Conservation (phyloP, 2,329 filamentous ascomycete species). For the Penicillium rolfsii region DNA sequence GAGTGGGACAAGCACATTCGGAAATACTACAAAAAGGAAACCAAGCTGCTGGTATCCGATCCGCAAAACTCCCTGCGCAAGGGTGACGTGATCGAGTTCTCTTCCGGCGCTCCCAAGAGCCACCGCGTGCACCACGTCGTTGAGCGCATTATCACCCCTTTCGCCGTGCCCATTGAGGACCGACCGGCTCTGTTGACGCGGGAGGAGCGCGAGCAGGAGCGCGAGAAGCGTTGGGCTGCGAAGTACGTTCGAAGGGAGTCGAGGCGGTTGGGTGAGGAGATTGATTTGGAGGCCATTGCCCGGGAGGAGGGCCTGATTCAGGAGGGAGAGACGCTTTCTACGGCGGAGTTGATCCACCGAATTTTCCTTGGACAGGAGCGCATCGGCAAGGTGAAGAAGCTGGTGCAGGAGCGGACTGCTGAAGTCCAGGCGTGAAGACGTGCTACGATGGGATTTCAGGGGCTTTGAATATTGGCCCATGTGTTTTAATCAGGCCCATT, state of each 20-base stretch:
- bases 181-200: slow-evolving; percentile 42
- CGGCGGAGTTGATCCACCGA: slow-evolving; percentile 34
- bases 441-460: neutral
- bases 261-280: slow-evolving; percentile 26
- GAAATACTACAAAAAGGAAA: slow-evolving; percentile 43
- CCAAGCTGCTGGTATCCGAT: slow-evolving; percentile 42
- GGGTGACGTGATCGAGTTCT: slow-evolving; percentile 51
- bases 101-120: slow-evolving; percentile 45
- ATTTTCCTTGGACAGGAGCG: slow-evolving; percentile 28
- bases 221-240: slow-evolving; percentile 35
- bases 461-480: neutral
- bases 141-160: slow-evolving; percentile 48
- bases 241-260: slow-evolving; percentile 40
- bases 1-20: slow-evolving; percentile 43
- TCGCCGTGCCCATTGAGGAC: slow-evolving; percentile 40
- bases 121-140: slow-evolving; percentile 47
- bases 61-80: slow-evolving; percentile 47
- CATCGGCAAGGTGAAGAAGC: slow-evolving; percentile 28
- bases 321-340: slow-evolving; percentile 15
- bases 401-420: slow-evolving; percentile 31
- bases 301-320: slow-evolving; percentile 32
- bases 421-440: neutral
- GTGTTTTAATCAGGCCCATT: slow-evolving; percentile 1
- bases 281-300: slow-evolving; percentile 25
- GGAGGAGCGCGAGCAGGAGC: slow-evolving; percentile 40